Conservation (phyloP, 208 protist species). For the Vickermania ingenoplastis region DNA sequence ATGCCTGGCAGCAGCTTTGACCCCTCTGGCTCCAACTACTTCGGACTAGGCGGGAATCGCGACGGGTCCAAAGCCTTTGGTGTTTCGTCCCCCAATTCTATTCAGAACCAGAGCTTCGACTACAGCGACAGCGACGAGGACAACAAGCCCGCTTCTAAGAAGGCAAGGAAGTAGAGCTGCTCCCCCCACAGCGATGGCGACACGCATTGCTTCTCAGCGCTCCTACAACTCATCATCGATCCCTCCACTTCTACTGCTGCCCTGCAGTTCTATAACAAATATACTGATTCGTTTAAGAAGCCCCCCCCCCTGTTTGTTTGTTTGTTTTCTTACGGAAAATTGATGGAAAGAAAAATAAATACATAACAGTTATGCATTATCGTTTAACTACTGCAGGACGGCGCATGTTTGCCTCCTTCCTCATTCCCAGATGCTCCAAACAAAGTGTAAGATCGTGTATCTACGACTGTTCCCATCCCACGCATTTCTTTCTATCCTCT, state of each 20-base stretch:
- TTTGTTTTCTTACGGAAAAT: too few species aligned
- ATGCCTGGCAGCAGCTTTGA: constrained; percentile 25
- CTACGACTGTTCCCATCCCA: too few species aligned
- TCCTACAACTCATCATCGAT: background rate
- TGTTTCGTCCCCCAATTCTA: constrained; percentile 13
- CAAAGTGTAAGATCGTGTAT: too few species aligned
- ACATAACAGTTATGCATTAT: too few species aligned
- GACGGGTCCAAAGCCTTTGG: constrained; percentile 25
- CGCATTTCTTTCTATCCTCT: too few species aligned
- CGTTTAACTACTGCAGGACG: too few species aligned
- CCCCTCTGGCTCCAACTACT: constrained; percentile 16
- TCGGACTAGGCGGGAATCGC: constrained; percentile 28
- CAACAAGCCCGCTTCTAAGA: constrained; percentile 24
- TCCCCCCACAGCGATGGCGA: too few species aligned
- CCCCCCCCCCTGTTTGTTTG: too few species aligned
- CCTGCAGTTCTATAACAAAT: background rate
- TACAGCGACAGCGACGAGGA: constrained; percentile 55
- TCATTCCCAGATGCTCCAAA: too few species aligned
- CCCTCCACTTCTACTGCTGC: background rate
- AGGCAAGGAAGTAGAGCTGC: constrained; percentile 9
- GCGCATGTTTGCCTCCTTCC: too few species aligned
- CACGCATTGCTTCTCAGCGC: too few species aligned
- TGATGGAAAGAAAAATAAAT: too few species aligned
- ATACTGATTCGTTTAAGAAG: background rate
- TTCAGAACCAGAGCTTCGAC: constrained; percentile 14